These are phyloP conservation scores for Lepiota subincarnata DNA, from an alignment of 768 basidiomycete genomes.

Conservation along the genomic window DNA sequence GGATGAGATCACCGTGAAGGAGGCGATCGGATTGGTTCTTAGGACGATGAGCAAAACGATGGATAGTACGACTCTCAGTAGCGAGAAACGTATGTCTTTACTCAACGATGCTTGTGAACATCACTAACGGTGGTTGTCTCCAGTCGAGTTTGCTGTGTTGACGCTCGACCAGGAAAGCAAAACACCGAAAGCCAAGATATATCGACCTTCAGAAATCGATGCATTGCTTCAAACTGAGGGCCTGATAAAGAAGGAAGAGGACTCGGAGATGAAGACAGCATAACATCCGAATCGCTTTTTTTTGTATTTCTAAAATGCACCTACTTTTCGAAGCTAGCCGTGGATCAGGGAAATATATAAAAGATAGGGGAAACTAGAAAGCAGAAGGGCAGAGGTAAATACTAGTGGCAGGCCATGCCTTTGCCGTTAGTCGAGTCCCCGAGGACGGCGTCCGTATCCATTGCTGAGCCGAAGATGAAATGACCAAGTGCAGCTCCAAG, in stretches of 20 bases:
- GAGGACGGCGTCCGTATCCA: slow-evolving; percentile 60
- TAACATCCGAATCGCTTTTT: slow-evolving; percentile 19
- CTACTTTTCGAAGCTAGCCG: slow-evolving; percentile 22
- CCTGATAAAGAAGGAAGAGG: slow-evolving; percentile 84
- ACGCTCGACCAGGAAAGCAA: slow-evolving; percentile 77
- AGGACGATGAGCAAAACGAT: slow-evolving; percentile 99
- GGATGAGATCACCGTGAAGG: slow-evolving; percentile 87
- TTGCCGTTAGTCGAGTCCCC: slow-evolving; percentile 42
- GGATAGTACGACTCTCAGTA: slow-evolving; percentile 95
- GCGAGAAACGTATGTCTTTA: slow-evolving; percentile 80
- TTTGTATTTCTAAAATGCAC: slow-evolving; percentile 30
- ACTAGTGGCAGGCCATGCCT: slow-evolving; percentile 78
- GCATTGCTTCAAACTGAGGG: slow-evolving; percentile 74
- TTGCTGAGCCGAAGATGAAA: slow-evolving; percentile 63
- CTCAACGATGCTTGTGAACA: not conserved
- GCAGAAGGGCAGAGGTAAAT: not conserved
- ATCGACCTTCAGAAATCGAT: slow-evolving; percentile 84
- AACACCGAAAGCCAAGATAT: slow-evolving; percentile 87
- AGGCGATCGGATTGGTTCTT: slow-evolving; percentile 87
- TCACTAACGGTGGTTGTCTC: slow-evolving; percentile 4
- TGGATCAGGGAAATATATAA: not conserved
- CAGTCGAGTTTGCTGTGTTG: slow-evolving; percentile 96
- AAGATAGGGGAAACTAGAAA: not conserved
- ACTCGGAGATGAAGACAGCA: slow-evolving; percentile 68
- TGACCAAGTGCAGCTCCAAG: slow-evolving; percentile 82